Conservation (phyloP, 192 early-diverging fungal genomes). For the Coemansia sp. region DNA sequence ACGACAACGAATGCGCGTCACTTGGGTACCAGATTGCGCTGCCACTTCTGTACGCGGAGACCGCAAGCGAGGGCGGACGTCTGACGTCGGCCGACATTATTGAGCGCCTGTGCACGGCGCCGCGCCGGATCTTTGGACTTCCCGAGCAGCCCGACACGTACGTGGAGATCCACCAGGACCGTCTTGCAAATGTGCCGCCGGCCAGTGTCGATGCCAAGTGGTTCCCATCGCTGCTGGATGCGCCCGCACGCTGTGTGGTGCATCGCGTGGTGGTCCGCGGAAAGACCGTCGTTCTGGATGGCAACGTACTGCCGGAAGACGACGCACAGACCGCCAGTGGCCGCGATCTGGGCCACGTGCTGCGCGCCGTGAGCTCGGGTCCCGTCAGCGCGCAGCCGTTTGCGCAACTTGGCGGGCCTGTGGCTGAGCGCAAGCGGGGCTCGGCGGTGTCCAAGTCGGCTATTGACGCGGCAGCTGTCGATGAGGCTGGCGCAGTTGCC, state of each 20-base stretch:
- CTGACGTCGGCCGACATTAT: conserved; percentile 78
- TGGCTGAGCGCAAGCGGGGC: conserved; percentile 8
- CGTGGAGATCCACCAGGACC: conserved; percentile 90
- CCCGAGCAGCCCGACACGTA: conserved; percentile 92
- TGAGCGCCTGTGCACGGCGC: conserved; percentile 77
- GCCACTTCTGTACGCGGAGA: conserved; percentile 80
- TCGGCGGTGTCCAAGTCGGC: conserved; percentile 6
- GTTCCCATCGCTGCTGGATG: conserved; percentile 57
- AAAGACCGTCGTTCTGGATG: conserved; percentile 85
- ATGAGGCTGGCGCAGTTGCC: conserved; percentile 20
- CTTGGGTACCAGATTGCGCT: conserved; percentile 46
- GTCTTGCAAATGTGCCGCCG: conserved; percentile 56
- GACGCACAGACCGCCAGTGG: conserved; percentile 29
- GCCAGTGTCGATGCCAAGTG: conserved; percentile 37
- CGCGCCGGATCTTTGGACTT: conserved; percentile 87
- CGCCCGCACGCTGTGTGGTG: conserved; percentile 68
- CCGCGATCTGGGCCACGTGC: conserved; percentile 54
- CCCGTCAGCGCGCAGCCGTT: conserved; percentile 42
- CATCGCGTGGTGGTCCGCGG: conserved; percentile 90
- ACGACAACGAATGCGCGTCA: conserved; percentile 20
- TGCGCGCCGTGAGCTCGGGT: conserved; percentile 48
- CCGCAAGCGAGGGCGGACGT: conserved; percentile 74
- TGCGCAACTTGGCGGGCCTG: conserved; percentile 16
- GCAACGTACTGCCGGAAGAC: conserved; percentile 54
- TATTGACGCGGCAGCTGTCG: conserved; percentile 15